Base-by-base conservation (phyloP, 2,329 filamentous ascomycete species). In the Lecanicillium sp. region DNA sequence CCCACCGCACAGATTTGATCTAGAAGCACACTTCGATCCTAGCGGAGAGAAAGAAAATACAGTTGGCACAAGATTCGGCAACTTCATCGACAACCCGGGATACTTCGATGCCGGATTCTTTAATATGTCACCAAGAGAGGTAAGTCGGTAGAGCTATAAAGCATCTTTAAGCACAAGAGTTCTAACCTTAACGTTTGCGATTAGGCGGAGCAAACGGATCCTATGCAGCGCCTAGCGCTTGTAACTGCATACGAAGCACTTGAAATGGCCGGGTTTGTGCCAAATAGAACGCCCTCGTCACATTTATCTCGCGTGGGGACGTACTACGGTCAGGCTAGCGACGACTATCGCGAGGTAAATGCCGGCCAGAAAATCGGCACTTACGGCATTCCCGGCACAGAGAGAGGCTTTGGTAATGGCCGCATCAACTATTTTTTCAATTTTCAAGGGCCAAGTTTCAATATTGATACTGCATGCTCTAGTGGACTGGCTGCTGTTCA, bases 261-360 rank as follows among this genome's bases (percentile, higher is more conserved):
- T 32, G 84, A 90, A 54, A 80, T 80, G 70, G 77, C 79, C 16
- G 84, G 83, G 2, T 75, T 80, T 47, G 74, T 83, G 2, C 72
- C 75, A 0, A 76, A 80, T 53, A 65, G 75, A 34, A 82, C 78
- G 0, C 71, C 78, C 0, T 79, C 77, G 1, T 82, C 77, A 2
- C 73, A 75, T 3, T 46, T 51, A 0, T 49, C 63, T n/a, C 59
- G 68, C 0, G 77, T 87, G 27, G 84, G 83, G 28, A 81, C 78
- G 0, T 89, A 84, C 52, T 87, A 85, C 45, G 85, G 83, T 18
- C 78, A 83, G 52, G 83, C 83, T 2, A 85, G 80, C 37, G 81
- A 88, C 45, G 85, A 89, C 53, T 89, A 80, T 73, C 71, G 80
- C 62, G 84, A 88, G 73, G 77, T 84, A 42, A 88, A 88, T 53